Evolutionary conservation across 257 asterid genomes (phyloP).

Genomic region (Solanum piurae): DNA sequence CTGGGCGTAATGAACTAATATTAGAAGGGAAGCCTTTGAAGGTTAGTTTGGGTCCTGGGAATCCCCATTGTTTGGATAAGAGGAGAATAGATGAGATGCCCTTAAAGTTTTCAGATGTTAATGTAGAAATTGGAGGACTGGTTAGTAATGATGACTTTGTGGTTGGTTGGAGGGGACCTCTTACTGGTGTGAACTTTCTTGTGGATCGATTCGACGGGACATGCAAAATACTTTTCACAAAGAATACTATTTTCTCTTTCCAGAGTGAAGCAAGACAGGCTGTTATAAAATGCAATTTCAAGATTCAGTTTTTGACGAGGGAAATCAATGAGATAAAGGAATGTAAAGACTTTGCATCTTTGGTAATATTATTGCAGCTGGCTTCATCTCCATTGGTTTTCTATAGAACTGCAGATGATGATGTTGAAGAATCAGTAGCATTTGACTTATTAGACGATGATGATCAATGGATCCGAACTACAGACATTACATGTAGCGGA

Average conservation of each 20-base stretch:
- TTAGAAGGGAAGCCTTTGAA: conserved; percentile 28
- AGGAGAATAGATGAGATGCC: conserved; percentile 58
- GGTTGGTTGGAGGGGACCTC: conserved; percentile 73
- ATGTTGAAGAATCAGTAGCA: conserved; percentile 55
- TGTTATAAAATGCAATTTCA: conserved; percentile 60
- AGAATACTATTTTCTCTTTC: conserved; percentile 52
- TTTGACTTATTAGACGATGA: conserved; percentile 83
- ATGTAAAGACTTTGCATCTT: conserved; percentile 20
- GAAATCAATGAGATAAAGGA: conserved; percentile 55
- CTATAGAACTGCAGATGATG: conserved; percentile 91
- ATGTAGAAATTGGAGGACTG: conserved; percentile 53
- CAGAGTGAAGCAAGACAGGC: conserved; percentile 26
- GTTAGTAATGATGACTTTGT: conserved; percentile 45
- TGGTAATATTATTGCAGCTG: conserved; percentile 45
- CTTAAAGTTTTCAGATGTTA: conserved; percentile 35
- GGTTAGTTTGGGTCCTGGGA: conserved; percentile 71
- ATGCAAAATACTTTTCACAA: conserved; percentile 57
- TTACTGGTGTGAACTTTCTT: conserved; percentile 47
- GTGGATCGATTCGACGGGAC: conserved; percentile 70
- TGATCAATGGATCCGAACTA: conserved; percentile 95
- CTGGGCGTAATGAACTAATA: conserved; percentile 39
- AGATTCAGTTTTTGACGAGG: conserved; percentile 54
- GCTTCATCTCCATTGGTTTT: conserved; percentile 60
- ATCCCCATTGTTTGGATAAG: conserved; percentile 50
- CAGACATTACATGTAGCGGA: conserved; percentile 69